Evolutionary conservation across 257 asterid species (phyloP).

Genomic region (Sherardia arvensis): DNA sequence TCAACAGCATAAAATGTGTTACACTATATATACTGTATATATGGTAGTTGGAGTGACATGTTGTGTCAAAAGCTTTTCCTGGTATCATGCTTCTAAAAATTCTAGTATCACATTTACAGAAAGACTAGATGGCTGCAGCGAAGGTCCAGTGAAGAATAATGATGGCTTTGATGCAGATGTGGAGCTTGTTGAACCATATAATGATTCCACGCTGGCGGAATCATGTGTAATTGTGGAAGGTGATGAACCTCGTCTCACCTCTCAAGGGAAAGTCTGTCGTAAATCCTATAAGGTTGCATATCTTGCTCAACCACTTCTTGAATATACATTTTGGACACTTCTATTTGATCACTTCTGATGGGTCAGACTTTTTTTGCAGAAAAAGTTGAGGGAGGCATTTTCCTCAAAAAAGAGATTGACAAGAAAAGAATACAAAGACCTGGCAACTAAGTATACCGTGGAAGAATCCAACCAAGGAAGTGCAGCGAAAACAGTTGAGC

Average conservation of each 20-base stretch:
- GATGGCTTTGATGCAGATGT: conserved; percentile 12
- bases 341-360: conserved; percentile 1
- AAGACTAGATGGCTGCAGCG: conserved; percentile 24
- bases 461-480: conserved; percentile 5
- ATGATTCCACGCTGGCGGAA: conserved; percentile 39
- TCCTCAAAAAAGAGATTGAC: conserved; percentile 40
- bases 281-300: conserved; percentile 62
- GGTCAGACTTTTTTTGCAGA: conserved; percentile 24
- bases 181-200: conserved; percentile 23
- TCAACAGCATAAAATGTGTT: too few relatives aligned
- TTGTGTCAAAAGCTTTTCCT: background rate
- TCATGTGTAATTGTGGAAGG: conserved; percentile 59
- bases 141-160: conserved; percentile 25
- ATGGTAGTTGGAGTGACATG: too few relatives aligned
- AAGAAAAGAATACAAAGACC: conserved; percentile 29
- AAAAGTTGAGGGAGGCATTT: conserved; percentile 45
- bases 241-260: conserved; percentile 18
- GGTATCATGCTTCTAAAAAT: background rate
- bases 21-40: too few relatives aligned
- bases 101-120: conserved; percentile 7
- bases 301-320: conserved; percentile 1
- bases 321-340: background rate
- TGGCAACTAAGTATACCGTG: conserved; percentile 16
- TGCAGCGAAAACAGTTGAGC: conserved; percentile 4
- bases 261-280: conserved; percentile 25